Base-by-base conservation (phyloP, 768 basidiomycete species). In the Crassisporium funariophilum region DNA sequence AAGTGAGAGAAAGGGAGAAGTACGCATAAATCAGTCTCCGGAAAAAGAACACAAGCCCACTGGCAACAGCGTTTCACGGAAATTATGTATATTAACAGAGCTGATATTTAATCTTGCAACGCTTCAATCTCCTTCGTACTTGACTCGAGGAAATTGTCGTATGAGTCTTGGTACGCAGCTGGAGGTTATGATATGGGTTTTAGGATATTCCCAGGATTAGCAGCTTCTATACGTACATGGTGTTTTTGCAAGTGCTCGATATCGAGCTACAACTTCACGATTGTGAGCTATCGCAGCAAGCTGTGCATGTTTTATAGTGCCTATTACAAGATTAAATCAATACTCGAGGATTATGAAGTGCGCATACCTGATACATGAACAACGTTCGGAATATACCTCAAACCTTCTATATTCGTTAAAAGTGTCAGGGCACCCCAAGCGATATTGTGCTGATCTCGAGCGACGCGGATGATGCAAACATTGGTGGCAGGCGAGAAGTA, bases 301-400 rank as follows among this genome's bases (percentile, higher is more conserved):
- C 56, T 94, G 91, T 0, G 81, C 81, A 38, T 95, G 91, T 64
- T 87, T 91, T 46, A 95, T 88, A 0, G 91, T 95, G 0, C 93
- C 92, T 93, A 27, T 17, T 24, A n/a, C 25, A 13, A 11, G 17
- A 49, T 5, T 38, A 24, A 31, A 35, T 15, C 19, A 35, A n/a
- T 19, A 31, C 4, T 31, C n/a, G 9, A 44, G 39, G 21, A 17
- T 25, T 16, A 5, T 8, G 23, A 10, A 4, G 22, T n/a, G 19
- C 5, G 64, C 78, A 23, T 43, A 90, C 91, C 91, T 39, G 90
- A 90, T 11, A 92, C 70, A 56, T 89, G 90, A 0, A 94, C 71
- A 4, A 95, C 84, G 50, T 88, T 76, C 0, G 92, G 91, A 19
- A 94, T 77, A 44, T 80, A 77, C 15, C 68, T 72, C 27, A 65